Evolutionary conservation across 2,329 filamentous ascomycete genomes (phyloP).

Genomic region (Cadophora luteo-olivacea): DNA sequence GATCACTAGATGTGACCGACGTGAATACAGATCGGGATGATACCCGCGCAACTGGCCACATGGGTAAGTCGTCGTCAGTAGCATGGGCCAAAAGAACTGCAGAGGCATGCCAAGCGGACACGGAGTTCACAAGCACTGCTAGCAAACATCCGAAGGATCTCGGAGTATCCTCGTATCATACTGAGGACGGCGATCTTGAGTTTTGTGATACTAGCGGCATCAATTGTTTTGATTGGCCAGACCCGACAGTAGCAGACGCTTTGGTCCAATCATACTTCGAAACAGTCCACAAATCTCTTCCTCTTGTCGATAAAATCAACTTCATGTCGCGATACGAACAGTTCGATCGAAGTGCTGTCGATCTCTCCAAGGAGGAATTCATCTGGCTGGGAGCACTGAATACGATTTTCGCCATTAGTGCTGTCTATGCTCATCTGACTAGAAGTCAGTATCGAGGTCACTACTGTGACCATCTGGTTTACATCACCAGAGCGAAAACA

Average conservation of each 20-base stretch:
- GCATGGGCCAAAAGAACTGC: slow-evolving; percentile 36
- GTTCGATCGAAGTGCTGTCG: slow-evolving; percentile 21
- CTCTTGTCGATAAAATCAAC: slow-evolving; percentile 31
- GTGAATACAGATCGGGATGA: slow-evolving; percentile 37
- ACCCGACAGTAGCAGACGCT: slow-evolving; percentile 23
- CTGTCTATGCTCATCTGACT: slow-evolving; percentile 33
- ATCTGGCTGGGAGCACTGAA: slow-evolving; percentile 38
- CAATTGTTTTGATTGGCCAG: slow-evolving; percentile 36
- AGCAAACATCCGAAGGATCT: slow-evolving; percentile 15
- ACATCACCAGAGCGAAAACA: slow-evolving; percentile 33
- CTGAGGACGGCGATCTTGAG: slow-evolving; percentile 37
- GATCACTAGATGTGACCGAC: slow-evolving; percentile 36
- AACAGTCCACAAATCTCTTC: slow-evolving; percentile 33
- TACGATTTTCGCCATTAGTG: slow-evolving; percentile 36
- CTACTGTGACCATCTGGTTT: slow-evolving; percentile 36
- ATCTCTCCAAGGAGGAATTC: slow-evolving; percentile 25
- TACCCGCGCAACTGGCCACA: slow-evolving; percentile 33
- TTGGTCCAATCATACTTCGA: slow-evolving; percentile 37
- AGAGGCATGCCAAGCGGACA: slow-evolving; percentile 20
- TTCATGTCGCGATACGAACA: slow-evolving; percentile 31
- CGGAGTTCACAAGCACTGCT: neutral
- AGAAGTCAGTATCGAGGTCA: slow-evolving; percentile 20
- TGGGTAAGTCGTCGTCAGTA: slow-evolving; percentile 38
- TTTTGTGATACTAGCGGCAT: slow-evolving; percentile 29
- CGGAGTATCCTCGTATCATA: slow-evolving; percentile 35